These are phyloP conservation scores for Iodosphaeria phyllophila DNA, from an alignment of 2,329 filamentous ascomycete genomes.

Conservation along the genomic window DNA sequence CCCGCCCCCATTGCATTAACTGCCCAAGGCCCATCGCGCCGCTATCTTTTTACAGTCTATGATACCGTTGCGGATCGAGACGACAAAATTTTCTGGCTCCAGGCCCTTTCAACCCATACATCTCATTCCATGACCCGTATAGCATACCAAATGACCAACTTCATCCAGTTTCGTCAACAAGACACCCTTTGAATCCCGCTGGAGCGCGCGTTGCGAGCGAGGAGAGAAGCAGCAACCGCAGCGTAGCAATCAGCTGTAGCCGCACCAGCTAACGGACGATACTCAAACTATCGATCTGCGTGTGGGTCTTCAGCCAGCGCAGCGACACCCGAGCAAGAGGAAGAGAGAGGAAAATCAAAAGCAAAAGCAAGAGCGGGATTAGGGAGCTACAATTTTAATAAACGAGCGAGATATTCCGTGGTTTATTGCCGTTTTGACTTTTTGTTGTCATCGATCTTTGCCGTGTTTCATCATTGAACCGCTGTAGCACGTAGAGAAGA, in stretches of 20 bases:
- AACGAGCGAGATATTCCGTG: too few species aligned
- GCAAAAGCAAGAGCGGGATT: too few species aligned
- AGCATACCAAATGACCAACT: constrained; percentile 33
- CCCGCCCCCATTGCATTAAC: constrained; percentile 8
- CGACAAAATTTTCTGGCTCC: too few species aligned
- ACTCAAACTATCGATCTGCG: constrained; percentile 40
- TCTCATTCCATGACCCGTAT: constrained; percentile 34
- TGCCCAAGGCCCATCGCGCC: constrained; percentile 8
- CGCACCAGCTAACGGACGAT: constrained; percentile 23
- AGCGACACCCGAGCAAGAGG: too few species aligned
- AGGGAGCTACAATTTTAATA: too few species aligned
- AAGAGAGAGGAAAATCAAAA: too few species aligned
- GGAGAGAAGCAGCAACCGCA: constrained; percentile 14
- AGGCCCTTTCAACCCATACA: constrained; percentile 17
- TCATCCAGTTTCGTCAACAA: constrained; percentile 29
- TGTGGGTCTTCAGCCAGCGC: constrained; percentile 12
- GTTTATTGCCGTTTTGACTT: too few species aligned
- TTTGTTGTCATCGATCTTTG: too few species aligned
- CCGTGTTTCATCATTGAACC: too few species aligned
- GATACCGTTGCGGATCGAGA: constrained; percentile 13
- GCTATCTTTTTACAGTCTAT: constrained; percentile 14
- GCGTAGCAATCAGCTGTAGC: constrained; percentile 13
- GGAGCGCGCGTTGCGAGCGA: constrained; percentile 43
- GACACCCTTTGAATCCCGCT: constrained; percentile 56
- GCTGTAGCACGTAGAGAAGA: too few species aligned